Evolutionary conservation across 2,329 filamentous ascomycete genomes (phyloP).

Genomic region (Arthrobotrys sinensis): DNA sequence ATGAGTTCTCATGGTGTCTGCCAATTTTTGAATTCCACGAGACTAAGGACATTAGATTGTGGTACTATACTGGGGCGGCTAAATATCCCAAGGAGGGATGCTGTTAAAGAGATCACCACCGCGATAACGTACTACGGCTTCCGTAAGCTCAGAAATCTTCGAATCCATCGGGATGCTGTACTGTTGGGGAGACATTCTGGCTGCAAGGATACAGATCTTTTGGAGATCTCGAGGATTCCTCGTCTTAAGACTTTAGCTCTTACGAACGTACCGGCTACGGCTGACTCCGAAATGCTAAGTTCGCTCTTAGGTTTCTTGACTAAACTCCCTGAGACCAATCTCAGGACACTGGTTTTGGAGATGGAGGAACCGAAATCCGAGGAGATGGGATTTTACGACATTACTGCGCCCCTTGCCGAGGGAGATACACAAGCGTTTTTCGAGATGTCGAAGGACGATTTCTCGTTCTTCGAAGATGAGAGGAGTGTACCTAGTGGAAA

Average conservation of each 20-base stretch:
- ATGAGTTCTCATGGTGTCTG: constrained; percentile 38
- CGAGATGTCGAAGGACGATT: constrained; percentile 51
- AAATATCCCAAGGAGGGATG: not conserved
- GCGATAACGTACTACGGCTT: constrained; percentile 61
- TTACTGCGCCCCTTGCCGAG: constrained; percentile 10
- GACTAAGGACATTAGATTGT: constrained; percentile 61
- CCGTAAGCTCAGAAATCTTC: constrained; percentile 59
- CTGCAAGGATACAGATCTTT: constrained; percentile 12
- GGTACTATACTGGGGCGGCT: constrained; percentile 19
- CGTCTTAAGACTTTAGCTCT: constrained; percentile 61
- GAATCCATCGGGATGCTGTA: constrained; percentile 48
- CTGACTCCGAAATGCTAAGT: constrained; percentile 8
- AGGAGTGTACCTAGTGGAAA: constrained; percentile 5
- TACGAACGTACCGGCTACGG: constrained; percentile 28
- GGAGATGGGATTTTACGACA: constrained; percentile 44
- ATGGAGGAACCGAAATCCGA: constrained; percentile 9
- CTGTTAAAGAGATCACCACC: constrained; percentile 16
- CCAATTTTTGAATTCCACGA: constrained; percentile 59
- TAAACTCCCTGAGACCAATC: constrained; percentile 5
- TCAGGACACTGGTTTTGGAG: constrained; percentile 34
- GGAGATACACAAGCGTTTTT: constrained; percentile 40
- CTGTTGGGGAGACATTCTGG: not conserved
- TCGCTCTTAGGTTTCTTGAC: constrained; percentile 23
- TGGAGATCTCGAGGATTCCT: constrained; percentile 44
- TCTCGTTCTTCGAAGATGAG: constrained; percentile 57